Conservation (phyloP, 768 basidiomycete genomes). For the Phaeotremella fagi region DNA sequence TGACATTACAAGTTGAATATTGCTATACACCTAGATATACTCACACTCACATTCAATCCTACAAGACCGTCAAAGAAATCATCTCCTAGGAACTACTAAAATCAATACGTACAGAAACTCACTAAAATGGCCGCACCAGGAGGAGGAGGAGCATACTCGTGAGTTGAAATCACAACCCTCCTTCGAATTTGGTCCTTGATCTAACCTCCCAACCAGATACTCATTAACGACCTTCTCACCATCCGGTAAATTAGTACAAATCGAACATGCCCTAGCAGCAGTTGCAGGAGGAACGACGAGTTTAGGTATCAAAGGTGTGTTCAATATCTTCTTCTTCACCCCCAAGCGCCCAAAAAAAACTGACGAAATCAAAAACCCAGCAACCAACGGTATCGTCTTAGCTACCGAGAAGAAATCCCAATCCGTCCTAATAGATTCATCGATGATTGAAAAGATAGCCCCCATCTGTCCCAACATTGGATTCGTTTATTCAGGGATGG, state of each 20-base stretch:
- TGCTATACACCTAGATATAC: too few relatives aligned
- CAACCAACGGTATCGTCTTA: slow-evolving; percentile 98
- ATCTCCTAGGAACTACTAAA: not conserved
- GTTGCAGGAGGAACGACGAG: slow-evolving; percentile 93
- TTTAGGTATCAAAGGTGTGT: slow-evolving; percentile 92
- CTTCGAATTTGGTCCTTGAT: not conserved
- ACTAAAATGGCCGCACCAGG: slow-evolving; percentile 45
- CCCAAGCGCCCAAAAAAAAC: not conserved
- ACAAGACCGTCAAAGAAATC: too few relatives aligned
- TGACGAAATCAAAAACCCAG: slow-evolving; percentile 51
- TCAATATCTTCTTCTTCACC: not conserved
- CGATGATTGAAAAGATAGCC: slow-evolving; percentile 95
- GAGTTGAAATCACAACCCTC: slow-evolving; percentile 1
- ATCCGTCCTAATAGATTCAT: slow-evolving; percentile 95
- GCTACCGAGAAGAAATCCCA: slow-evolving; percentile 99
- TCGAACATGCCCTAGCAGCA: slow-evolving; percentile 97
- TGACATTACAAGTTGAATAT: too few relatives aligned
- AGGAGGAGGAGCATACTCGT: slow-evolving; percentile 49
- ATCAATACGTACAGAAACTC: not conserved
- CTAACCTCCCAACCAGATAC: slow-evolving; percentile 79
- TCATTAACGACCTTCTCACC: slow-evolving; percentile 99
- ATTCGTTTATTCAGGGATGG: slow-evolving; percentile 99
- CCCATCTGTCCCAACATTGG: slow-evolving; percentile 98
- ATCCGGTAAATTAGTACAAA: slow-evolving; percentile 95
- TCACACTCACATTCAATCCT: too few relatives aligned